Evolutionary conservation across 345 rosid species (phyloP).

Genomic region (Brassica nigra): DNA sequence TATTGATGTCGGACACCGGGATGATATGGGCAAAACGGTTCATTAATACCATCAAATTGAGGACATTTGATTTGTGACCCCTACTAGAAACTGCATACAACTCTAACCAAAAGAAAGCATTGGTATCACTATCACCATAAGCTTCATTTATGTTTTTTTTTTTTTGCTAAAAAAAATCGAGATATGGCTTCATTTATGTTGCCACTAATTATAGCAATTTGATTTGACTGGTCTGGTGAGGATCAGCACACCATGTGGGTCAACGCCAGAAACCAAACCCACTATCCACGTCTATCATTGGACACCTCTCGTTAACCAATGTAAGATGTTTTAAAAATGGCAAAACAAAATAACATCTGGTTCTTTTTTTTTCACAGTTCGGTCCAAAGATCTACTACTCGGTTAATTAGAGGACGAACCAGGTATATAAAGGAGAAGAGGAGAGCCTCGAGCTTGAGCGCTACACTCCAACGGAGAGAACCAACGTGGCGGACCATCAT

Average conservation of each 20-base stretch:
- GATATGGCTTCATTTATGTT: not conserved
- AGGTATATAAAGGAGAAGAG: conserved; percentile 59
- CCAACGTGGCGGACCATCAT: conserved; percentile 73
- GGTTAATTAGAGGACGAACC: conserved; percentile 37
- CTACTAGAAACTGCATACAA: not conserved
- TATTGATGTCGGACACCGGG: not conserved
- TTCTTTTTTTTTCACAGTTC: not conserved
- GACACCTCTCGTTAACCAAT: not conserved
- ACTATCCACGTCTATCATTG: not conserved
- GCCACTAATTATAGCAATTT: not conserved
- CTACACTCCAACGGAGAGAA: conserved; percentile 60
- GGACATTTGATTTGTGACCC: not conserved
- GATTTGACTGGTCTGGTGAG: not conserved
- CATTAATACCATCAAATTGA: not conserved
- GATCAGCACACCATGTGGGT: not conserved
- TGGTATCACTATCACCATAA: not conserved
- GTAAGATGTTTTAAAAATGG: not conserved
- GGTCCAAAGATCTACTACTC: not conserved
- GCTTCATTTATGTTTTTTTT: no score
- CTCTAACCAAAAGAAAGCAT: not conserved
- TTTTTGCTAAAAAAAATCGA: no score
- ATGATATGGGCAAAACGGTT: not conserved
- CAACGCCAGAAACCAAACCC: not conserved
- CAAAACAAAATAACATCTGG: not conserved
- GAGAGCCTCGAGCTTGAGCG: conserved; percentile 39